Percentiles rank a stretch among this genome's conserved stretches.
These are phyloP conservation scores for Moniliella sp. DNA, from an alignment of 1,284 basidiomycete species.

Conservation along the genomic window DNA sequence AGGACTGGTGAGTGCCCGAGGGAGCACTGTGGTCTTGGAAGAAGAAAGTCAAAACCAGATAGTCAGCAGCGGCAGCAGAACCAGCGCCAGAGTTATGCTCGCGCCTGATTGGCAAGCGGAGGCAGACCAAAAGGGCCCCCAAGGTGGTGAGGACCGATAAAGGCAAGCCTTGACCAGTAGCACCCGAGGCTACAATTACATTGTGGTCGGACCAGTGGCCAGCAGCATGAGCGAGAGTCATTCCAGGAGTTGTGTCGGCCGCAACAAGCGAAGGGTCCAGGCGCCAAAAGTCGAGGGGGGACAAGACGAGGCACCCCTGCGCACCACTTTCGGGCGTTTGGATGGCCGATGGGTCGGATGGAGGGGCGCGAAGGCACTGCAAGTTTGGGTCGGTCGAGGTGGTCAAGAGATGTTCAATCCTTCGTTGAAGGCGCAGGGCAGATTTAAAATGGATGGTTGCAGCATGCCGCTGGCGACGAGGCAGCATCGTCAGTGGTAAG, in stretches of 20 bases:
- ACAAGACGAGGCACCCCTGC: too few species aligned
- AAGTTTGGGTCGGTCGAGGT: not conserved
- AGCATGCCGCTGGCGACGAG: slow-evolving; percentile 18
- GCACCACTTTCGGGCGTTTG: too few species aligned
- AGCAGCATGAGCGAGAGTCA: too few species aligned
- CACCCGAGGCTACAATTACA: too few species aligned
- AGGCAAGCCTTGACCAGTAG: slow-evolving; percentile 12
- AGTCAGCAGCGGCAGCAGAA: slow-evolving; percentile 25
- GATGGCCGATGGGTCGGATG: not conserved
- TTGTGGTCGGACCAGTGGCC: too few species aligned
- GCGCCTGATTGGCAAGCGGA: slow-evolving; percentile 3
- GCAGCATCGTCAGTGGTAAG: slow-evolving; percentile 23
- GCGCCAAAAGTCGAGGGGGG: too few species aligned
- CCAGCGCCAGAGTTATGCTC: slow-evolving; percentile 24
- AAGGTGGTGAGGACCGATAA: slow-evolving; percentile 3
- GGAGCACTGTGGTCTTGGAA: slow-evolving; percentile 2
- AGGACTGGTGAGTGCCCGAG: not conserved
- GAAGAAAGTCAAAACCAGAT: slow-evolving; percentile 26
- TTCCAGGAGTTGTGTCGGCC: too few species aligned
- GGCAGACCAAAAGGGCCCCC: not conserved
- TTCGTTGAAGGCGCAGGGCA: slow-evolving; percentile 15
- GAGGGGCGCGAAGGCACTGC: not conserved
- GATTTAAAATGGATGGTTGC: slow-evolving; percentile 17
- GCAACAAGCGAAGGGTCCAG: too few species aligned
- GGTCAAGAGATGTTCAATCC: slow-evolving; percentile 6